Evolutionary conservation across 768 basidiomycete species (phyloP).

Genomic region (Phylloporus arenicola): DNA sequence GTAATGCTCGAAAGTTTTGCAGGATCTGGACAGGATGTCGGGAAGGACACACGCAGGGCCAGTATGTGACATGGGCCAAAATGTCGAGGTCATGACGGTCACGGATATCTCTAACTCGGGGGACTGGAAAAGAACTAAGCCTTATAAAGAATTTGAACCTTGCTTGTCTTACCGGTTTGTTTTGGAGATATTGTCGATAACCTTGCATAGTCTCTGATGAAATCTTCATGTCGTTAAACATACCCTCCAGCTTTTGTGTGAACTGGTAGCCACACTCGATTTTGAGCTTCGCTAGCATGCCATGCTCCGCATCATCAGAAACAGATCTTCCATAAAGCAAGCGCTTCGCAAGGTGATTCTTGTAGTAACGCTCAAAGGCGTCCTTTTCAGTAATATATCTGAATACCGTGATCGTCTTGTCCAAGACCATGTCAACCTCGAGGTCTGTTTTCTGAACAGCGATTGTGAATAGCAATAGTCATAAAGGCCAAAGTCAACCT

Average conservation of each 20-base stretch:
- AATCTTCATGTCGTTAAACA: constrained; percentile 96
- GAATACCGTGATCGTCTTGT: constrained; percentile 96
- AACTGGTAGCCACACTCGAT: constrained; percentile 95
- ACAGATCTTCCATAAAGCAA: constrained; percentile 81
- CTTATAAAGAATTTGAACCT: background rate
- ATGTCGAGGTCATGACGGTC: constrained; percentile 92
- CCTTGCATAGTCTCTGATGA: constrained; percentile 76
- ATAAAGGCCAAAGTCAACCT: constrained; percentile 27
- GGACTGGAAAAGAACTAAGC: constrained; percentile 40
- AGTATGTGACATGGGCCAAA: constrained; percentile 84
- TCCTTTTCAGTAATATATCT: constrained; percentile 94
- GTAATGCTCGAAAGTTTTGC: constrained; percentile 80
- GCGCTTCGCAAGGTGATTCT: constrained; percentile 90
- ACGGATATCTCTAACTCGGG: constrained; percentile 79
- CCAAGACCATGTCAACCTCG: constrained; percentile 84
- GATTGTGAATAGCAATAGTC: background rate
- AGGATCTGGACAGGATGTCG: constrained; percentile 52
- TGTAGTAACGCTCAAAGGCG: constrained; percentile 97
- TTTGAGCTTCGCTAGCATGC: constrained; percentile 96
- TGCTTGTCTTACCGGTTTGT: constrained; percentile 48
- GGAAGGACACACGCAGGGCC: constrained; percentile 65
- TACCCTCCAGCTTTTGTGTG: constrained; percentile 95
- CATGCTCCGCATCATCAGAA: constrained; percentile 96
- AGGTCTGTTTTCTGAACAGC: constrained; percentile 79
- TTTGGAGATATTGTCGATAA: constrained; percentile 59